phyloP scores from a whole-genome alignment of 495 filamentous ascomycete genomes.

The Cairneyella variabilis region DNA sequence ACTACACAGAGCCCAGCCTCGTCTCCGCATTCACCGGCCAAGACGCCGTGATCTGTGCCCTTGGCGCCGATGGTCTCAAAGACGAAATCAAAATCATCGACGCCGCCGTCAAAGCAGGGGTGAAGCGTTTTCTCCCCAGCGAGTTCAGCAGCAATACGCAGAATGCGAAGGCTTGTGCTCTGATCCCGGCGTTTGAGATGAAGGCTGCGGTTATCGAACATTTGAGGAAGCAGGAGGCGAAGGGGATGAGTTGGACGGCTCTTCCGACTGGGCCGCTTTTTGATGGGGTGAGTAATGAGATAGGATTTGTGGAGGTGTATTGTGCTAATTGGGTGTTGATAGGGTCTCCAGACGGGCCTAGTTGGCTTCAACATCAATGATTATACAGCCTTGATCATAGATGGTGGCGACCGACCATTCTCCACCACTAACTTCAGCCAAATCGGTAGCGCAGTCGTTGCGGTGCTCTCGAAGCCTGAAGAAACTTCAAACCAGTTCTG shows the following conservation, averaged over 20 bases:
- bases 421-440: slow-evolving; percentile 43
- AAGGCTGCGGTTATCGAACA: slow-evolving; percentile 40
- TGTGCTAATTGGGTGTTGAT: neutral
- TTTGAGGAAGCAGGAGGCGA: slow-evolving; percentile 35
- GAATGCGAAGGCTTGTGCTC: slow-evolving; percentile 28
- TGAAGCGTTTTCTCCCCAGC: slow-evolving; percentile 58
- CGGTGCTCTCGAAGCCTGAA: slow-evolving; percentile 45
- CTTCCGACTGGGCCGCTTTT: slow-evolving; percentile 41
- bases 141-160: slow-evolving; percentile 51
- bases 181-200: slow-evolving; percentile 34
- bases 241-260: slow-evolving; percentile 39
- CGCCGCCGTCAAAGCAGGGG: slow-evolving; percentile 52
- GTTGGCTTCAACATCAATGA: slow-evolving; percentile 35
- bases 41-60: slow-evolving; percentile 53
- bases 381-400: slow-evolving; percentile 42
- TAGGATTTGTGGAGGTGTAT: neutral
- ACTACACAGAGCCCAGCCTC: slow-evolving; percentile 50
- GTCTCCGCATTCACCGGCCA: slow-evolving; percentile 43
- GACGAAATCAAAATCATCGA: slow-evolving; percentile 49
- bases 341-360: slow-evolving; percentile 30
- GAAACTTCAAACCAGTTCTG: slow-evolving; percentile 52
- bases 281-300: slow-evolving; percentile 31
- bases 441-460: slow-evolving; percentile 45
- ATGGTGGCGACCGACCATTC: slow-evolving; percentile 49
- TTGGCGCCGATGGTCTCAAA: slow-evolving; percentile 34